Evolutionary conservation across 148 eudicot genomes (phyloP).

Genomic region (Rhododendron molle): DNA sequence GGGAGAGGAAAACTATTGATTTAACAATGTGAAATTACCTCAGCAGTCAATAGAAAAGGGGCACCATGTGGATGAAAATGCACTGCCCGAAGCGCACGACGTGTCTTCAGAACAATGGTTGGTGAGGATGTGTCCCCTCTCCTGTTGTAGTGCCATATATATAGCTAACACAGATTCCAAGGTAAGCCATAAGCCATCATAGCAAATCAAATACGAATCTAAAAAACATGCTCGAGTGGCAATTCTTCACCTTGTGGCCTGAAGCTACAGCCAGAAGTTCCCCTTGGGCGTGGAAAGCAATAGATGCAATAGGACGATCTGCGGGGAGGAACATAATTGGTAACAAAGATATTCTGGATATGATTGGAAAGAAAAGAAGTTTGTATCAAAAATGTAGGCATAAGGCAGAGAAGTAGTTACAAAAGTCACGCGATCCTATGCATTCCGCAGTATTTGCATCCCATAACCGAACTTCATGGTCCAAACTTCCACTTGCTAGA

Average conservation of each 20-base stretch:
- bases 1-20: not conserved
- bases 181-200: conserved; percentile 15
- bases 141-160: conserved; percentile 91
- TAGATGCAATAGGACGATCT: conserved; percentile 98
- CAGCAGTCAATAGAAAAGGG: conserved; percentile 90
- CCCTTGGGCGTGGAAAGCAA: conserved; percentile 96
- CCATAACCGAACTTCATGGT: conserved; percentile 99
- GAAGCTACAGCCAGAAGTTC: conserved; percentile 97
- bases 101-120: conserved; percentile 76
- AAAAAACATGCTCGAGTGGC: not conserved
- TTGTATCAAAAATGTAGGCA: not conserved
- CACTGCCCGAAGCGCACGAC: conserved; percentile 97
- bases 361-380: not conserved
- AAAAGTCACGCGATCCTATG: conserved; percentile 86
- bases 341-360: conserved; percentile 9
- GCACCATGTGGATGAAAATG: conserved; percentile 98
- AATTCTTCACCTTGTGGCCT: conserved; percentile 80
- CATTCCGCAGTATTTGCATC: conserved; percentile 89
- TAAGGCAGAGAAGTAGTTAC: conserved; percentile 35
- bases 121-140: conserved; percentile 75
- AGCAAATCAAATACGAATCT: not conserved
- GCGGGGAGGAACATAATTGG: conserved; percentile 14
- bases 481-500: conserved; percentile 96
- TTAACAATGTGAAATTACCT: conserved; percentile 42
- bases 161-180: conserved; percentile 46